A percentile compares a stretch with the other conserved stretches of the same genome.
These are phyloP conservation scores for Pseudocercospora fuligena DNA, from an alignment of 2,329 filamentous ascomycete genomes.

Conservation along the genomic window DNA sequence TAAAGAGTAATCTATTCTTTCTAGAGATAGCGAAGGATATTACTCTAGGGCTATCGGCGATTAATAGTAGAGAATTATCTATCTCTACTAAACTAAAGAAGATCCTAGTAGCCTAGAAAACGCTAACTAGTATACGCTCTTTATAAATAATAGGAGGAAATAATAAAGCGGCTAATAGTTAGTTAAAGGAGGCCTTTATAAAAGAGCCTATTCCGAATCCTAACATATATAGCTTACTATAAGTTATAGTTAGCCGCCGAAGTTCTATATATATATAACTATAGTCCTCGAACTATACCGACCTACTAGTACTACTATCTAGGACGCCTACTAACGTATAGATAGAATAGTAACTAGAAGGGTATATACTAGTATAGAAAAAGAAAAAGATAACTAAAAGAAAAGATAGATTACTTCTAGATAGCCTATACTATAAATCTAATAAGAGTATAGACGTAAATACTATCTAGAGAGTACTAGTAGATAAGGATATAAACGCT, in stretches of 20 bases:
- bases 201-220: neutral
- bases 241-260: neutral
- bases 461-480: neutral
- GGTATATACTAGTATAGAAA: too few relatives aligned
- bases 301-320: neutral
- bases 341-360: too few relatives aligned
- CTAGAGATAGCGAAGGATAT: neutral
- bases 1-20: neutral
- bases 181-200: neutral
- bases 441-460: neutral
- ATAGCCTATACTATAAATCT: neutral
- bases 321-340: too few relatives aligned
- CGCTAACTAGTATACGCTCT: neutral
- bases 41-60: neutral
- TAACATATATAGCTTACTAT: neutral
- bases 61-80: neutral
- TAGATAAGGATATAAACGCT: neutral
- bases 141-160: neutral
- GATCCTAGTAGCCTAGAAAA: neutral
- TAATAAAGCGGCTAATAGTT: neutral
- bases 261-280: neutral
- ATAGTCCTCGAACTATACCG: neutral
- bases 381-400: too few relatives aligned
- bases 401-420: too few relatives aligned
- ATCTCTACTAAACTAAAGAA: neutral